Base-by-base conservation (phyloP, 2,329 filamentous ascomycete genomes). In the Scedosporium minutisporum region DNA sequence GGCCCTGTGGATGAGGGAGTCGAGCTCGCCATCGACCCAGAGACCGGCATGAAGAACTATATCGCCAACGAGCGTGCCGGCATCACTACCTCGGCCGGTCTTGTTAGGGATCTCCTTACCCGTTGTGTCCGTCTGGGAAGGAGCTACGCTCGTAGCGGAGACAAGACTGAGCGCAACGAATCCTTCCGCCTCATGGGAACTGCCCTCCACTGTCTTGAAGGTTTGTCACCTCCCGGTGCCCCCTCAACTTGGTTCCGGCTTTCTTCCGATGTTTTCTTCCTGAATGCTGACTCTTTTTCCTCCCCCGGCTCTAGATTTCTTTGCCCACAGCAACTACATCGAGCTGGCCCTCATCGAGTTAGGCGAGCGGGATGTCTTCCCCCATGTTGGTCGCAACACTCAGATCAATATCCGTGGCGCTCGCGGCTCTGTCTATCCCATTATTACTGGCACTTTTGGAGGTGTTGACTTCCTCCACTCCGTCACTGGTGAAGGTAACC, bases 381-480 rank as follows among this genome's bases (percentile, higher is more conserved):
- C 93, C 27, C 92, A 96, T 70, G 90, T 95, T 62, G 93, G 93
- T 42, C 82, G 86, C 63, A 77, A 84, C 68, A 91, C 91, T n/a
- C 78, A 79, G 70, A 78, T 96, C 29, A 78, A 84, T 57, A 80
- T 97, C 29, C 78, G 82, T 41, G 91, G 89, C 55, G 87, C 84
- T 63, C 80, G 81, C 23, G 71, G 80, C 41, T 71, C 81, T 4
- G 90, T 96, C 65, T 96, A 89, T 69, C 93, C 93, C 6, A 78
- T 93, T 65, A 83, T 96, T 55, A 97, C 93, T 1, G 93, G 93
- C 64, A 97, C 93, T 6, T 97, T 97, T 74, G 93, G 93, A 65
- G 93, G 93, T 66, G 93, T 96, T 14, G 93, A 97, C 71, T 97
- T 97, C 76, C 78, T 96, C 65, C 91, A 96, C 77, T 95, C 90